These are phyloP conservation scores for Auricularia auricula-judae DNA, from an alignment of 768 basidiomycete species.

Conservation along the genomic window DNA sequence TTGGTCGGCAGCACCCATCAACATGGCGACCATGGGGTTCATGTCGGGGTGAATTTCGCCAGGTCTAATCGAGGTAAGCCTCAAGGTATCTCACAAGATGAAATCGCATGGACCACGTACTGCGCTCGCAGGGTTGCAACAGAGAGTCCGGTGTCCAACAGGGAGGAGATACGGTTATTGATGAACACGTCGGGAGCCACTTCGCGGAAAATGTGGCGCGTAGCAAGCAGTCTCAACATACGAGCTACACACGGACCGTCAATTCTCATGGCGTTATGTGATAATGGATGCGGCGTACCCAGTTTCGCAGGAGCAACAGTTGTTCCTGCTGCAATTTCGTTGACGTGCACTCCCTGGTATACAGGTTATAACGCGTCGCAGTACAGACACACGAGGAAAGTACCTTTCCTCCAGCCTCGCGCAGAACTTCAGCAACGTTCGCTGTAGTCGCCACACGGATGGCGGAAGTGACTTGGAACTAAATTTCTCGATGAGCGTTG, in stretches of 20 bases:
- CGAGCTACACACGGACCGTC: constrained; percentile 12
- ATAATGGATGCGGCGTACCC: constrained; percentile 14
- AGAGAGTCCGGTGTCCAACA: constrained; percentile 12
- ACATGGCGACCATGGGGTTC: constrained; percentile 13
- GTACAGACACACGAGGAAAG: neutral
- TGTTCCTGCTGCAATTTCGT: constrained; percentile 25
- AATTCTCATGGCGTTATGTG: too few species aligned
- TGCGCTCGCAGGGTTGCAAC: neutral
- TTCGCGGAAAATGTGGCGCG: constrained; percentile 21
- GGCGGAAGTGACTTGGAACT: neutral
- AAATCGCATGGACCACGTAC: neutral
- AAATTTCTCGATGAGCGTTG: too few species aligned
- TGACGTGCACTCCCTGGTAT: constrained; percentile 18
- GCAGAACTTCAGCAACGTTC: neutral
- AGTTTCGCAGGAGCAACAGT: constrained; percentile 23
- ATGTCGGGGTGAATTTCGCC: constrained; percentile 14
- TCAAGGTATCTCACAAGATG: too few species aligned
- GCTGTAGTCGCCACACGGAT: neutral
- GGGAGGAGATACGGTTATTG: constrained; percentile 15
- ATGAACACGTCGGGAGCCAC: constrained; percentile 20
- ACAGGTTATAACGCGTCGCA: neutral
- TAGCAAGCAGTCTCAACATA: constrained; percentile 17
- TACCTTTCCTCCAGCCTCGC: neutral
- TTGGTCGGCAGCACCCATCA: constrained; percentile 14
- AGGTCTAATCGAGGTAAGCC: neutral